phyloP scores from a whole-genome alignment of 1,139 yeast genomes.

The Zygosaccharomyces sapae region DNA sequence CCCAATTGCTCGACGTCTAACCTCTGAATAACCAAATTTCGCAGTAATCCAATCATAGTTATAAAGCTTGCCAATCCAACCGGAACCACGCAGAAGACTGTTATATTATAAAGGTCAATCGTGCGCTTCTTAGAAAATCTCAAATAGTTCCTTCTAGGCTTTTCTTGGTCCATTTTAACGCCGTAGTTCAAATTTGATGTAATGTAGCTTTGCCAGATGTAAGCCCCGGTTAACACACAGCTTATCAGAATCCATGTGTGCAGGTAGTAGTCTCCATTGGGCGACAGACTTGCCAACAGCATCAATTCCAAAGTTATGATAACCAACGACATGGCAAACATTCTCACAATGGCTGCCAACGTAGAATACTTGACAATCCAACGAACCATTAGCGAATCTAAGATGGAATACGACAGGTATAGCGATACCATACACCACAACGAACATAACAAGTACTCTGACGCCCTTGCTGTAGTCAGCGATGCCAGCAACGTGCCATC shows the following conservation, averaged over 20 bases:
- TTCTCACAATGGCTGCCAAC: constrained; percentile 80
- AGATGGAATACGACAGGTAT: constrained; percentile 73
- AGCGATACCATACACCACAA: constrained; percentile 85
- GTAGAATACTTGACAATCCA: constrained; percentile 92
- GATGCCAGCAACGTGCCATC: constrained; percentile 27
- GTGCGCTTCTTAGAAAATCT: constrained; percentile 44
- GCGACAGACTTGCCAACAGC: constrained; percentile 56
- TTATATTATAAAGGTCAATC: constrained; percentile 76
- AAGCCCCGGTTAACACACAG: constrained; percentile 77
- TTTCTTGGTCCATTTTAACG: constrained; percentile 9
- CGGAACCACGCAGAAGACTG: constrained; percentile 95
- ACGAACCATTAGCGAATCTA: constrained; percentile 86
- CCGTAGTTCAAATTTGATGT: constrained; percentile 72
- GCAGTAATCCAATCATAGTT: constrained; percentile 78
- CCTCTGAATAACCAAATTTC: constrained; percentile 70
- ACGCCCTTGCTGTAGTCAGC: constrained; percentile 55
- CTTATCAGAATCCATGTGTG: constrained; percentile 91
- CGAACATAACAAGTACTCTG: constrained; percentile 68
- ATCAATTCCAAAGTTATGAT: constrained; percentile 68
- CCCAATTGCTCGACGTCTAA: constrained; percentile 55
- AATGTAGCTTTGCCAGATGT: constrained; percentile 81
- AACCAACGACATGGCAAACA: constrained; percentile 74
- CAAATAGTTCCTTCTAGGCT: constrained; percentile 11
- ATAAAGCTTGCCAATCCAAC: constrained; percentile 91
- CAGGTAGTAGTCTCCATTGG: constrained; percentile 56